Conservation (phyloP, 2,329 filamentous ascomycete species). For the Nemania serpens region DNA sequence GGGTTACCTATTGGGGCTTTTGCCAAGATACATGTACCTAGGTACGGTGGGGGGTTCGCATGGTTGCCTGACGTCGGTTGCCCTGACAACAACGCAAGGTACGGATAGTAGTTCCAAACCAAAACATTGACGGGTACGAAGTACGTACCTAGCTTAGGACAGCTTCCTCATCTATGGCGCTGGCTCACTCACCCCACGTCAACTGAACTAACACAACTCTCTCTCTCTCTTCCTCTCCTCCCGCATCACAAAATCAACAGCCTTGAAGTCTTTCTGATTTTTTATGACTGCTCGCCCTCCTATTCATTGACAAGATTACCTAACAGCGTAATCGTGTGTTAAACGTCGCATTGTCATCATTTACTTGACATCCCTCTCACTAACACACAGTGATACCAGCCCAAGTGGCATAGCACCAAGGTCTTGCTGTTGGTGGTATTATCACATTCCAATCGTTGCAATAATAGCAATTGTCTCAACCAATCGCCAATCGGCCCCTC, state of each 20-base stretch:
- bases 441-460: slow-evolving; percentile 24
- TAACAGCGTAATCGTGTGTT: not conserved
- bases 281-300: not conserved
- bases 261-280: not conserved
- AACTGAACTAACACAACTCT: not conserved
- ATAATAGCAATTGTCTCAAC: slow-evolving; percentile 15
- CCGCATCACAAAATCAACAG: not conserved
- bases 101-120: slow-evolving; percentile 4
- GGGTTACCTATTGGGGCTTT: too few relatives aligned
- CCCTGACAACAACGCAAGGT: slow-evolving; percentile 17
- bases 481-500: not conserved
- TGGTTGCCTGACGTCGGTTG: slow-evolving; percentile 14
- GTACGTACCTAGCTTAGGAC: not conserved
- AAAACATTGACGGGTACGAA: slow-evolving; percentile 8
- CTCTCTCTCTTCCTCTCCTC: too few relatives aligned
- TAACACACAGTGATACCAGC: slow-evolving; percentile 2
- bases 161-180: not conserved
- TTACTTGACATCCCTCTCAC: not conserved
- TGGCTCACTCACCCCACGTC: not conserved
- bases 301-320: not conserved
- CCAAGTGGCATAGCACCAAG: not conserved
- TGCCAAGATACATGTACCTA: too few relatives aligned
- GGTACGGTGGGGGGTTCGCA: not conserved
- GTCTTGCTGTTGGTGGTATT: slow-evolving; percentile 3
- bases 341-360: slow-evolving; percentile 15